These are phyloP conservation scores for Cryptosporidium tyzzeri DNA, from an alignment of 169 alveolate genomes.

Conservation along the genomic window DNA sequence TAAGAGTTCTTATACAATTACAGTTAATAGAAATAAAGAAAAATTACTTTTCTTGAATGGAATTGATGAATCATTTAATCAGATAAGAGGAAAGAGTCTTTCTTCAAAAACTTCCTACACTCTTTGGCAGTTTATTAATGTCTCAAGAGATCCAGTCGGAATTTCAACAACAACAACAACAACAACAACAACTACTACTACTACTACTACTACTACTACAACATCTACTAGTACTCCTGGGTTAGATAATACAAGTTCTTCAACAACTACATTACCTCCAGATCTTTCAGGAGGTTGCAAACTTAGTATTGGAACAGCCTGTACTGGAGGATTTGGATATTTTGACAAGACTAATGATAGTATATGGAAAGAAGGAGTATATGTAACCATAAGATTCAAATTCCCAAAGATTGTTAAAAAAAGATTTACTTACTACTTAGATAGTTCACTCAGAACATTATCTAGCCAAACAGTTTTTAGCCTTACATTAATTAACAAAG, in stretches of 20 bases:
- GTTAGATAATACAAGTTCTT: conserved; percentile 6
- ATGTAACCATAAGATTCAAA: conserved; percentile 33
- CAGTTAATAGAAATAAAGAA: not conserved
- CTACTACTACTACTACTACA: conserved; percentile 60
- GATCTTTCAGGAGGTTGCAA: conserved; percentile 40
- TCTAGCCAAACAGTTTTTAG: conserved; percentile 30
- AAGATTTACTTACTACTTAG: conserved; percentile 56
- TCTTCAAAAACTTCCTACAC: conserved; percentile 8
- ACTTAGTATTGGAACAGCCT: conserved; percentile 29
- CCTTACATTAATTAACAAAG: conserved; percentile 4
- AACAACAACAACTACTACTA: conserved; percentile 50
- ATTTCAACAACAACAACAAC: conserved; percentile 61
- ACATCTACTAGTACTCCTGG: conserved; percentile 8
- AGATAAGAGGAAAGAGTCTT: not conserved
- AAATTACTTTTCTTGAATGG: conserved; percentile 11
- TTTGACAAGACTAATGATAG: conserved; percentile 4
- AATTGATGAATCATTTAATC: not conserved
- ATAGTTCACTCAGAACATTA: conserved; percentile 35
- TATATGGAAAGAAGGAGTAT: conserved; percentile 51
- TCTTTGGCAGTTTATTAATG: conserved; percentile 38
- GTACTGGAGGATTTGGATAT: conserved; percentile 70
- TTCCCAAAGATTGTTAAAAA: conserved; percentile 16
- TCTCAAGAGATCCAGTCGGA: conserved; percentile 11
- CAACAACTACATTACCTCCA: conserved; percentile 1
- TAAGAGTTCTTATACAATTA: not conserved